Conservation (phyloP, 73 alveolate species). For the Paraurostyla sp. region DNA sequence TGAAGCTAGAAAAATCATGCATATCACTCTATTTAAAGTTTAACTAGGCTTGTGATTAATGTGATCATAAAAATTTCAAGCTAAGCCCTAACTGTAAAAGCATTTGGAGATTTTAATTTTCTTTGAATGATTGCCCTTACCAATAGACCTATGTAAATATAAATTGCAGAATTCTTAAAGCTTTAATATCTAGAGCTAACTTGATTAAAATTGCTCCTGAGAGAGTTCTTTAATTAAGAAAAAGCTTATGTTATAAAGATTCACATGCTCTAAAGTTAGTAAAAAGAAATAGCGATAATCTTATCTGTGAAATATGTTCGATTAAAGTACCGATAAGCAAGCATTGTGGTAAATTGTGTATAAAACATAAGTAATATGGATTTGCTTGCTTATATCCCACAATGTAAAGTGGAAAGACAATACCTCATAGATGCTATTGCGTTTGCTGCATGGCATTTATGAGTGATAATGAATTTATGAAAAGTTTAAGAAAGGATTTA, state of each 20-base stretch:
- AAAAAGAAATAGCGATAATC: neutral
- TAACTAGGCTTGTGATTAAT: neutral
- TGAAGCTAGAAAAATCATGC: conserved; percentile 29
- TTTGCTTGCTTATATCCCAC: conserved; percentile 24
- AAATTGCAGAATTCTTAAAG: conserved; percentile 4
- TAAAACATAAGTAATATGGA: neutral
- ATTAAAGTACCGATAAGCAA: neutral
- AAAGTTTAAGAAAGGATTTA: neutral
- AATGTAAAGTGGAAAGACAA: neutral
- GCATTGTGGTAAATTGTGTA: conserved; percentile 8
- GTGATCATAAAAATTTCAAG: neutral
- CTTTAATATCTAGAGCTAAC: neutral
- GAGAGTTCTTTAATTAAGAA: neutral
- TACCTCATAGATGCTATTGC: conserved; percentile 46
- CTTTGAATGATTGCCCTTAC: neutral
- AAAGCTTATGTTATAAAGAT: conserved; percentile 7
- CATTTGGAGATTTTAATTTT: neutral
- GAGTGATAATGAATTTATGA: conserved; percentile 16
- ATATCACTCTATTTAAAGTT: neutral
- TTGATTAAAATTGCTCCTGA: neutral
- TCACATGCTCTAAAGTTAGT: conserved; percentile 8
- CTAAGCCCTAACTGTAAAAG: neutral
- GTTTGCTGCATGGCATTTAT: conserved; percentile 35
- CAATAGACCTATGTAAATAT: neutral
- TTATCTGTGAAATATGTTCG: conserved; percentile 1